Conservation (phyloP, 768 basidiomycete species). For the Xerocomus spinulosus region DNA sequence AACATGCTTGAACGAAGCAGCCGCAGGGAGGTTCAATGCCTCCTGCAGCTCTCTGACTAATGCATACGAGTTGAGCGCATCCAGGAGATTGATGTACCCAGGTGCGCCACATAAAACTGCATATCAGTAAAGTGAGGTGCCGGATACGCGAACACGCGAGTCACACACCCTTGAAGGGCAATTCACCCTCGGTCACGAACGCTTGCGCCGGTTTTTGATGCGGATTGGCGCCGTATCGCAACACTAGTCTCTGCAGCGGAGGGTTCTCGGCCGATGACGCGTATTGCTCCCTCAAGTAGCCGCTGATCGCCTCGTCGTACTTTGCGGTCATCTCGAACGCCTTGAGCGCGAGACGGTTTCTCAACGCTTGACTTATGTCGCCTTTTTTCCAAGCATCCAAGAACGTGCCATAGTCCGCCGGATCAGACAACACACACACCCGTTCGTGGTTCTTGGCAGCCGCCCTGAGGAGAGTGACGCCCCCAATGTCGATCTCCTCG, state of each 20-base stretch:
- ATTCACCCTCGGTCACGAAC: constrained; percentile 78
- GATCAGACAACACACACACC: constrained; percentile 85
- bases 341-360: constrained; percentile 85
- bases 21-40: constrained; percentile 85
- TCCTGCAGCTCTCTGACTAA: constrained; percentile 91
- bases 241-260: constrained; percentile 74
- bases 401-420: constrained; percentile 81
- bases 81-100: constrained; percentile 97
- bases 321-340: constrained; percentile 95
- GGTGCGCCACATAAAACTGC: constrained; percentile 89
- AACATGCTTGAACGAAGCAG: constrained; percentile 99
- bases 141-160: neutral
- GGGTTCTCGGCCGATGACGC: constrained; percentile 78
- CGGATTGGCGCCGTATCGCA: constrained; percentile 96
- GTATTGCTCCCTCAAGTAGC: constrained; percentile 95
- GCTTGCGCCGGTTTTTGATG: constrained; percentile 99
- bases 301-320: constrained; percentile 94
- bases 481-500: constrained; percentile 98
- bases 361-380: constrained; percentile 63
- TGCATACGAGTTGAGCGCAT: constrained; percentile 95
- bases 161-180: constrained; percentile 85
- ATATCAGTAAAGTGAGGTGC: constrained; percentile 5
- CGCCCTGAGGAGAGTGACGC: constrained; percentile 94
- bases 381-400: constrained; percentile 73
- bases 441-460: constrained; percentile 98